Conservation (phyloP, 305 asterid species). For the Fraxinus dipetala region DNA sequence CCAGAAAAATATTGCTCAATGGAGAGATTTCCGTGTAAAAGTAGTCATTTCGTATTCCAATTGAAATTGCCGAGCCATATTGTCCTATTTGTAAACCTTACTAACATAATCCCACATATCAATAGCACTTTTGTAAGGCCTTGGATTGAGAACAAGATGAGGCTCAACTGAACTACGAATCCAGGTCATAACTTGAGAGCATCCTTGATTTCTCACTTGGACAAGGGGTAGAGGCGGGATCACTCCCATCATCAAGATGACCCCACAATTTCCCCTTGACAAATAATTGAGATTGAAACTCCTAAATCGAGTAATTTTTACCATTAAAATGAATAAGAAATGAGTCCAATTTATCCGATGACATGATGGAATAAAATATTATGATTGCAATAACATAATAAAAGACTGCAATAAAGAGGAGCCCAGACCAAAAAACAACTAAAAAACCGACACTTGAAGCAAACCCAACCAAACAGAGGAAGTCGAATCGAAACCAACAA, state of each 20-base stretch:
- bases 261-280: background rate
- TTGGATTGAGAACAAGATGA: background rate
- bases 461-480: background rate
- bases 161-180: background rate
- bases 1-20: background rate
- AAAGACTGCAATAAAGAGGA: background rate
- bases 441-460: background rate
- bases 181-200: background rate
- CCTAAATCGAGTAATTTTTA: background rate
- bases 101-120: background rate
- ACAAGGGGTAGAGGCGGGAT: background rate
- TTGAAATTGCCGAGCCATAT: background rate
- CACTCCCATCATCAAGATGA: background rate
- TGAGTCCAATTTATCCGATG: background rate
- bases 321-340: background rate
- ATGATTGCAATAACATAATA: background rate
- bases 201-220: background rate
- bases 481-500: background rate
- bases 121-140: background rate
- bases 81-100: background rate
- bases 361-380: background rate
- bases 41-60: background rate
- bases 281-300: background rate
- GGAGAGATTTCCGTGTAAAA: background rate
- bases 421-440: no score